Evolutionary conservation across 1,139 yeast species (phyloP), one percentile per base, ranked within the genome.

Genomic region (Geotrichum aggregatum): DNA sequence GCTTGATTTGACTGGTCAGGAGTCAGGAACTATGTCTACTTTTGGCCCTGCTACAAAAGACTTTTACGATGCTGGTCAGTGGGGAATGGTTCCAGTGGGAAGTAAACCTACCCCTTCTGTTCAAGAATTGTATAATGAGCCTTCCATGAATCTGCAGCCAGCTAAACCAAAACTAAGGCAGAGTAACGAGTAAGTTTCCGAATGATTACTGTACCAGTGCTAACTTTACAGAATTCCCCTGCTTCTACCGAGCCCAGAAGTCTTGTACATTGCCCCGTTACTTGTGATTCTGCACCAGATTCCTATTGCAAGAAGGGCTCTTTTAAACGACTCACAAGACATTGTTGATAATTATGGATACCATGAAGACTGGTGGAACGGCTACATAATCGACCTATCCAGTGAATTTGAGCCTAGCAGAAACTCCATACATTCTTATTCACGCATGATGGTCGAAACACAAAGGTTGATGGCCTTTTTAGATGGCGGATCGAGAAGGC

Each of bases 381-480:
- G 73, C 3, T 71, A 69, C 3, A 55, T 62, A 8, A 61, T 60
- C 2, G 47, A 48, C 24, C 33, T 46, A 8, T 13, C 49, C 7
- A 26, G 33, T 7, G 40, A 44, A 19, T 41, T 39, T 28, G 22
- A 28, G 34, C 11, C 10, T 11, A 28, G 26, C 13, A 30, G 34
- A 8, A 39, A 38, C 16, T 30, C 41, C 3, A 18, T 42, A 14
- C 56, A 56, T 19, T 52, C 58, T 16, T 59, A 62, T 36, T 46
- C 60, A 39, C 56, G 67, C 30, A 44, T 63, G 44, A 49, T 67
- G 22, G 53, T 68, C 36, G 81, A 77, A 59, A 57, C 71, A 0
- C 80, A 77, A 57, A 63, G 79, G 52, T 47, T 72, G 14, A 66
- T 76, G 55, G 78, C 75, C 1, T 76, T 75, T 59, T 58, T 77